A percentile compares a stretch with the other conserved stretches of the same genome.
Conservation (phyloP, 1,139 yeast genomes). For the Kodamaea plutei region DNA sequence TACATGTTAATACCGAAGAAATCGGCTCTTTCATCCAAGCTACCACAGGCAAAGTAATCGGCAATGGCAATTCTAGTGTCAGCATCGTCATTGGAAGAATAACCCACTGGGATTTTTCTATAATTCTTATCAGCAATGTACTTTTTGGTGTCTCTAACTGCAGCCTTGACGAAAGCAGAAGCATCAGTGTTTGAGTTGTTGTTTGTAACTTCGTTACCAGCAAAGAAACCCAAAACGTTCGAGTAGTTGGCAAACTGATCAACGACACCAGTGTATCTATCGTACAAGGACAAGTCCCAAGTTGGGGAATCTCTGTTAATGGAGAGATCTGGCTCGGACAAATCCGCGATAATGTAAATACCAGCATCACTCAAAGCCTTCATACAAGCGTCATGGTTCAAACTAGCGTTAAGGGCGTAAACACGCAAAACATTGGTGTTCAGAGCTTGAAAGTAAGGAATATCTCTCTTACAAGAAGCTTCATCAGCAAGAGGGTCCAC, state of each 20-base stretch:
- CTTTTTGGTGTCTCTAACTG: slow-evolving; percentile 84
- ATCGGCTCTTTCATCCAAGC: slow-evolving; percentile 63
- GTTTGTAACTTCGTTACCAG: slow-evolving; percentile 86
- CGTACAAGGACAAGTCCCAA: slow-evolving; percentile 64
- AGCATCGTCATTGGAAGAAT: slow-evolving; percentile 84
- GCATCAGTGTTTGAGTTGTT: slow-evolving; percentile 47
- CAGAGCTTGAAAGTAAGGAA: slow-evolving; percentile 67
- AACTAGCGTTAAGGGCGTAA: slow-evolving; percentile 72
- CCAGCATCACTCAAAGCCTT: slow-evolving; percentile 81
- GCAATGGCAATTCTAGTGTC: slow-evolving; percentile 71
- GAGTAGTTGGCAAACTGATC: slow-evolving; percentile 82
- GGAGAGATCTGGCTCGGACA: slow-evolving; percentile 75
- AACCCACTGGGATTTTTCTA: slow-evolving; percentile 84
- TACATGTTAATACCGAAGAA: slow-evolving; percentile 90
- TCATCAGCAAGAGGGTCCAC: slow-evolving; percentile 74
- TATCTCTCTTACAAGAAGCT: slow-evolving; percentile 73
- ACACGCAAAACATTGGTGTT: slow-evolving; percentile 74
- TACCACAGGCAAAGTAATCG: slow-evolving; percentile 77
- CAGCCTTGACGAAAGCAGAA: slow-evolving; percentile 86
- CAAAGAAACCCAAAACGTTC: slow-evolving; percentile 83
- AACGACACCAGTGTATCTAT: slow-evolving; percentile 74
- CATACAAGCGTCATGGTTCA: slow-evolving; percentile 88
- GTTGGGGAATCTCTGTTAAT: slow-evolving; percentile 73
- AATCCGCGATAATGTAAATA: slow-evolving; percentile 81
- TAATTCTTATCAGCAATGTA: slow-evolving; percentile 63